Evolutionary conservation across 2,329 filamentous ascomycete species (phyloP), one percentile per base, ranked within the genome.

Genomic region (Aspergillus tubingensis): DNA sequence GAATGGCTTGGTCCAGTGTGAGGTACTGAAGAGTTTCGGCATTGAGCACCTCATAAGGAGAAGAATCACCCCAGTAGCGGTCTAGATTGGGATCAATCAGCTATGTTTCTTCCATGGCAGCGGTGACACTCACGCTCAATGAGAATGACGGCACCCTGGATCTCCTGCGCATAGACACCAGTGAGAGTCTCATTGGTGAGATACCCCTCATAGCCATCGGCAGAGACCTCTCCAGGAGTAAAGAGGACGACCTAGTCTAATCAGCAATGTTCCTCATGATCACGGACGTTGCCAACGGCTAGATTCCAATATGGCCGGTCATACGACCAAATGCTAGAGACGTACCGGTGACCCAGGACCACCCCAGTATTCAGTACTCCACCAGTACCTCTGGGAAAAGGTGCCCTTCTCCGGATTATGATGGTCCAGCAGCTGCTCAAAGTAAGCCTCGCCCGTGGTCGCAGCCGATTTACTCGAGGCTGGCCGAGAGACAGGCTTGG

Each of bases 341-440:
- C 70, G 64, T 68, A 85, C 80, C 6, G 85, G 84, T 19, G 82
- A 84, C 2, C 84, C 82, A 49, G 82, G 81, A 0, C 84, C 85
- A 11, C 74, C 74, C 82, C 82, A 86, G 65, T 72, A 81, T 39
- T 81, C 77, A 0, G 77, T 74, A 65, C 80, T 82, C 69, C 79
- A 86, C 76, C 79, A 85, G 69, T 80, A 86, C 44, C 80, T 77
- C 71, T 86, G 83, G 27, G 77, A 74, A 65, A 86, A 86, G 0
- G 81, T 86, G 10, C 84, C 84, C 11, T 84, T 72, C n/a, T 74
- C 74, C 1, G 84, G 83, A 65, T 86, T 76, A 4, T 78, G 72
- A 71, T 88, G 86, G 67, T 88, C 85, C 52, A 88, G 82, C 57
- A 83, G 76, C 70, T 88, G 86, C 62, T 82, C 70, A 61, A 86